These are phyloP conservation scores for Cryptosporidium andersoni DNA, from an alignment of 169 alveolate species.

Conservation along the genomic window DNA sequence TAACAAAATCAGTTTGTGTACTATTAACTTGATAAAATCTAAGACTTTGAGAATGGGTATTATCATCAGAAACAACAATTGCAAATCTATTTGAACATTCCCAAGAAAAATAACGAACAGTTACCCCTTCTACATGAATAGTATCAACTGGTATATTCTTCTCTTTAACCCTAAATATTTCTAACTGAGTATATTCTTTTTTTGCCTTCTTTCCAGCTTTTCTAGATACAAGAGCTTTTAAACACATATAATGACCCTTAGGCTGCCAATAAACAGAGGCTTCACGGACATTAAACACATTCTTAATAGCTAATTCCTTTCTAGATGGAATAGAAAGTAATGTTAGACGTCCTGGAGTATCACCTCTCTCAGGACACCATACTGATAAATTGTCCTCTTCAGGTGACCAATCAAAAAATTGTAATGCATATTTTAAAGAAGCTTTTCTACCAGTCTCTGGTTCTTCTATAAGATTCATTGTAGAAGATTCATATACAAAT, in stretches of 20 bases:
- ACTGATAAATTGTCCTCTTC: constrained; percentile 86
- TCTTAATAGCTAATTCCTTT: constrained; percentile 86
- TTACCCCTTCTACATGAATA: constrained; percentile 87
- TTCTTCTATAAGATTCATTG: constrained; percentile 80
- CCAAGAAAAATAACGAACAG: constrained; percentile 87
- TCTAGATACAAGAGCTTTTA: constrained; percentile 83
- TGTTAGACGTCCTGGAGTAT: constrained; percentile 85
- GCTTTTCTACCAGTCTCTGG: constrained; percentile 81
- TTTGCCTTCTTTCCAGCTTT: constrained; percentile 87
- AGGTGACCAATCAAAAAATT: constrained; percentile 90
- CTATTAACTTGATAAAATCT: constrained; percentile 86
- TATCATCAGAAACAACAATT: constrained; percentile 86
- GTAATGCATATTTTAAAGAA: constrained; percentile 84
- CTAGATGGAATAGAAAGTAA: constrained; percentile 86
- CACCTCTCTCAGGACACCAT: constrained; percentile 86
- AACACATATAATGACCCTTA: constrained; percentile 87
- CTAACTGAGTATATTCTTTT: constrained; percentile 84
- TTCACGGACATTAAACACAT: constrained; percentile 84
- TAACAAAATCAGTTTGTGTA: constrained; percentile 73
- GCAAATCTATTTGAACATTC: constrained; percentile 88
- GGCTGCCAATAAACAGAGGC: constrained; percentile 90
- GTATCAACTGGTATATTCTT: constrained; percentile 89
- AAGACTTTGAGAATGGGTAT: constrained; percentile 82
- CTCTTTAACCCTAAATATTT: constrained; percentile 86
- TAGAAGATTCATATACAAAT: constrained; percentile 80